Evolutionary conservation across 2,329 filamentous ascomycete species (phyloP).

Genomic region (Anthostomella pinea): DNA sequence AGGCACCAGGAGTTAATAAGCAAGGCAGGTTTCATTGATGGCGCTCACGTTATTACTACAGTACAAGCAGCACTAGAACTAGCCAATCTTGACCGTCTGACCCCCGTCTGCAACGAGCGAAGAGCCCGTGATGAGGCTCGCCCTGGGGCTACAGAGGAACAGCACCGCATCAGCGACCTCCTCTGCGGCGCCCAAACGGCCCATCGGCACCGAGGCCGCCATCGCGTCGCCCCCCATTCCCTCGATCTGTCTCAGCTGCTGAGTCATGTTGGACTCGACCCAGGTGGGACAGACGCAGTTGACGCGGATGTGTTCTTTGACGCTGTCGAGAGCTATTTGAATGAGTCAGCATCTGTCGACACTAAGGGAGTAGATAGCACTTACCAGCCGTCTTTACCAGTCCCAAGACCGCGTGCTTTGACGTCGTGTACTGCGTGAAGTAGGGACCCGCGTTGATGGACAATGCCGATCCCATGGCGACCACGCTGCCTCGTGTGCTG

Average conservation of each 20-base stretch:
- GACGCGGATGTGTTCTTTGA: conserved; percentile 12
- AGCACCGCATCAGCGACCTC: conserved; percentile 15
- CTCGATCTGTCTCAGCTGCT: conserved; percentile 1
- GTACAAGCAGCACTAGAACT: too few species aligned
- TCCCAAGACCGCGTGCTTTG: conserved; percentile 20
- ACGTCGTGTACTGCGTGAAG: conserved; percentile 13
- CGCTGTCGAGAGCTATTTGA: conserved; percentile 16
- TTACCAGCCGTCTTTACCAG: conserved; percentile 14
- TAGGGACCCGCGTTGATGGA: conserved; percentile 1
- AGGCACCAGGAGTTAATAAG: too few species aligned
- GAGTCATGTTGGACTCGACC: conserved; percentile 16
- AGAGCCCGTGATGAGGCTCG: conserved; percentile 5
- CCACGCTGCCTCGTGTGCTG: conserved; percentile 13
- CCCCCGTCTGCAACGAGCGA: conserved; percentile 5
- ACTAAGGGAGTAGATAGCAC: conserved; percentile 5
- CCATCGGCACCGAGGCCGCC: conserved; percentile 6
- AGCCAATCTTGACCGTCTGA: too few species aligned
- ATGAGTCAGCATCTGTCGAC: too few species aligned
- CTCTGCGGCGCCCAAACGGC: conserved; percentile 12
- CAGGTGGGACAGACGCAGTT: conserved; percentile 20
- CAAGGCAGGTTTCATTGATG: too few species aligned
- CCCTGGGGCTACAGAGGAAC: conserved; percentile 14
- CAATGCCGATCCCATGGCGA: conserved; percentile 14
- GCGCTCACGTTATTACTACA: too few species aligned
- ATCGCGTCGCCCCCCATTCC: conserved; percentile 5